Conservation (phyloP, 2,329 filamentous ascomycete species). For the Dactylellina sp. region DNA sequence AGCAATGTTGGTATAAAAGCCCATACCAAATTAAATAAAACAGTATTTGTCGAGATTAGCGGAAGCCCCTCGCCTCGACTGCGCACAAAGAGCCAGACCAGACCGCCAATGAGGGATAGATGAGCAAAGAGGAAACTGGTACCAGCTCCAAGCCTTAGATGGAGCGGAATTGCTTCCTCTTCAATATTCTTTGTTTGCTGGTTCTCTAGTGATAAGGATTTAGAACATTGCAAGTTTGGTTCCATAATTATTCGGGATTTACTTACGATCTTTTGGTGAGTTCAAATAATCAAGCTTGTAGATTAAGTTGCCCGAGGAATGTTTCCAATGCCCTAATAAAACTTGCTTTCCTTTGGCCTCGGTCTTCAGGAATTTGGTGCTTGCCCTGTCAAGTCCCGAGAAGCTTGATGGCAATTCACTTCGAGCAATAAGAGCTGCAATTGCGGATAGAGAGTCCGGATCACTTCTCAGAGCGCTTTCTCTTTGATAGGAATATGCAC, state of each 20-base stretch:
- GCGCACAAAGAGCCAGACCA: conserved; percentile 7
- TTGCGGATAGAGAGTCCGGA: conserved; percentile 29
- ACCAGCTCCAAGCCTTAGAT: conserved; percentile 7
- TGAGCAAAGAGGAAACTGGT: conserved; percentile 3
- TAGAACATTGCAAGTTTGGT: too few species aligned
- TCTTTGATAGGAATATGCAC: conserved; percentile 31
- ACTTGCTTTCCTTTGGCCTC: neutral
- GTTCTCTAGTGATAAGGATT: neutral
- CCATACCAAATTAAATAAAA: conserved; percentile 33
- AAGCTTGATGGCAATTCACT: conserved; percentile 16
- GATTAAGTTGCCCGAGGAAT: neutral
- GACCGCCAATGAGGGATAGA: neutral
- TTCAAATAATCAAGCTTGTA: conserved; percentile 23
- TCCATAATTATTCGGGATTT: too few species aligned
- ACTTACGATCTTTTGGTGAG: conserved; percentile 7
- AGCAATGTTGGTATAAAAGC: conserved; percentile 27
- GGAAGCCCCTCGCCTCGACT: conserved; percentile 16
- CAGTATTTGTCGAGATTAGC: neutral
- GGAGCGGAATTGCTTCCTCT: conserved; percentile 19
- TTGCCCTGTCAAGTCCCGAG: conserved; percentile 12
- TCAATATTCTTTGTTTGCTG: neutral
- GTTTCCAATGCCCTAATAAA: conserved; percentile 3
- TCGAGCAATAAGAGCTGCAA: conserved; percentile 8
- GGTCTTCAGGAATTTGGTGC: conserved; percentile 6
- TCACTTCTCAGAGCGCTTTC: conserved; percentile 2